Evolutionary conservation across 768 basidiomycete species (phyloP), one percentile per base, ranked within the genome.

Genomic region (Phanerochaete carnosa): DNA sequence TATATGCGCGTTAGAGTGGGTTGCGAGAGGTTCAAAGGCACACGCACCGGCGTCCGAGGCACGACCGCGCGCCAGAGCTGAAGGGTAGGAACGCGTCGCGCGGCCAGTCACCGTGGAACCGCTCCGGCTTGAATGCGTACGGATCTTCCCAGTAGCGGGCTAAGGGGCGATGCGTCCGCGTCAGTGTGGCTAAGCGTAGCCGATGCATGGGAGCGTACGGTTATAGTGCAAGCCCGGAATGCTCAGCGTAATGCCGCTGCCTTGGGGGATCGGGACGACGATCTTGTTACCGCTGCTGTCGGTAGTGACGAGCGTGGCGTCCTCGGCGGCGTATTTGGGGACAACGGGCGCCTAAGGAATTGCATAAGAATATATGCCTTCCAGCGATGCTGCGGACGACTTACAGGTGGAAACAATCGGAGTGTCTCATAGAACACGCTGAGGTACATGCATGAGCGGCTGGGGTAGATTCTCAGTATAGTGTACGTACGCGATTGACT

Each of bases 31-130:
- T 19, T n/a, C 11, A 15, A 54, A 5, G 28, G 23, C 28, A 55
- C 32, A 35, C 7, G 22, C 28, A 45, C 49, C 61, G 32, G 7
- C 61, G 56, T 2, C 61, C 61, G 22, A 62, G 32, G 68, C 80
- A 82, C 32, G 75, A 75, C 5, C 81, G 74, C n/a, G 76, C 60
- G 75, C 81, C 81, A 55, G 67, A 72, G 59, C 79, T 81, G 66
- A 84, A 85, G 3, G 84, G 81, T 30, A 82, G 33, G 65, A 83
- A 85, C 0, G 83, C 84, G 65, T 85, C 83, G 32, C 77, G 74
- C 25, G 80, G 76, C 78, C 81, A 86, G 54, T 83, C 80, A 30
- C 26, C 37, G 45, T 73, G 70, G 73, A 84, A 85, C 8, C 83
- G 76, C 26, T 73, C 75, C 0, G 77, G 77, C 13, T 70, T 68